Base-by-base conservation (phyloP, 176 grass and related monocot genomes). In the Paspalum vaginatum region DNA sequence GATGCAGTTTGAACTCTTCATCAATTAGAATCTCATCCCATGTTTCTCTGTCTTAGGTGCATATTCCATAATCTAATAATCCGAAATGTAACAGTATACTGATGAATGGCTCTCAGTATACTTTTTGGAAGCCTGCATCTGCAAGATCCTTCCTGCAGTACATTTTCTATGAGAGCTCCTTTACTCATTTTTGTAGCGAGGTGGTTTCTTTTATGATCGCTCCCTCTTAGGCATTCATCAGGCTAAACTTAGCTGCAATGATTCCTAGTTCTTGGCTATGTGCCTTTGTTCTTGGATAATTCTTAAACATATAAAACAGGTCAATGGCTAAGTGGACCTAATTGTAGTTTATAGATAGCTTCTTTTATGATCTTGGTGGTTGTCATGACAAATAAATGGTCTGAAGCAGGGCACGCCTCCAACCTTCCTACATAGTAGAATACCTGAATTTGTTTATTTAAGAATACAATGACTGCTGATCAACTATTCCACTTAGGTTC, bases 211-310 rank as follows among this genome's bases (percentile, higher is more conserved):
- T n/a, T 55, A 53, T 21, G 18, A 61, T 54, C 50, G 1, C 11
- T 12, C 4, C 63, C 16, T 21, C 9, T 53, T 85, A 84, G 62
- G 64, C 55, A 85, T 85, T 71, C 65, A 85, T 78, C n/a, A 70
- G 6, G 10, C 43, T 70, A 85, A 2, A 4, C 61, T 78, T 60
- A 70, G 64, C 73, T 37, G 13, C 37, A 68, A 75, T 67, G 16
- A 32, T 78, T 32, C 14, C 27, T 70, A 24, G 13, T 78, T 85
- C 48, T 52, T 75, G 37, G 6, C 70, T 51, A 20, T 55, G 26
- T 32, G 7, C 1, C 54, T n/a, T 40, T 81, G 56, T 53, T 24
- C 32, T 64, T 64, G 6, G 2, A 32, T 20, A 7, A 39, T 37
- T 53, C 20, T 39, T 64, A 18, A 52, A 24, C 72, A 38, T 5